Evolutionary conservation across 176 grass and related monocot species (phyloP).

Genomic region (Avena sativa): DNA sequence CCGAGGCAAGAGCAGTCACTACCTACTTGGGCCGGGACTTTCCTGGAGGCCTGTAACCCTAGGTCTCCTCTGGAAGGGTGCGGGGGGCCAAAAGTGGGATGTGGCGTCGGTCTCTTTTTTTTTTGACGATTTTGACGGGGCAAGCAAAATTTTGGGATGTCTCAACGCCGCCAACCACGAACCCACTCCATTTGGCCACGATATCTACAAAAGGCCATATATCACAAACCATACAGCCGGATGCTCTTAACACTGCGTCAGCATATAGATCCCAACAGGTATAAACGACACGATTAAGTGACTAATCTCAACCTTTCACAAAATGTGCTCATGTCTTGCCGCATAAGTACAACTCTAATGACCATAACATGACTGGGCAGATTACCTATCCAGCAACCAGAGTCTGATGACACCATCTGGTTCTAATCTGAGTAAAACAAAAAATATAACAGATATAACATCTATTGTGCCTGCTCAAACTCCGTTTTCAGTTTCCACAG

Average conservation of each 20-base stretch:
- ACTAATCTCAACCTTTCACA: slow-evolving; percentile 28
- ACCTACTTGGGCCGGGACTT: too few relatives aligned
- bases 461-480: neutral
- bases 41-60: too few relatives aligned
- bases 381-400: neutral
- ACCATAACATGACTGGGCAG: neutral
- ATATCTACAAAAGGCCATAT: neutral
- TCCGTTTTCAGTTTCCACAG: neutral
- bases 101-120: too few relatives aligned
- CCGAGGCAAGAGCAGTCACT: too few relatives aligned
- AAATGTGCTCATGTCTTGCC: neutral
- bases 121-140: too few relatives aligned
- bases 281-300: neutral
- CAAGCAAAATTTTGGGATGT: too few relatives aligned
- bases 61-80: too few relatives aligned
- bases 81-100: too few relatives aligned
- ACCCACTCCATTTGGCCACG: too few relatives aligned
- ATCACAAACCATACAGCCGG: neutral
- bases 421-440: slow-evolving; percentile 11
- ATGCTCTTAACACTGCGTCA: neutral
- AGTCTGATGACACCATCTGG: slow-evolving; percentile 18
- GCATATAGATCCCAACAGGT: neutral
- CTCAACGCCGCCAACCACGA: too few relatives aligned
- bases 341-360: slow-evolving; percentile 8
- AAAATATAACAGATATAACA: neutral